Percentiles rank a stretch among this genome's conserved stretches.
phyloP scores from a whole-genome alignment of 2,329 filamentous ascomycete genomes.

The Xenoacremonium recifei region DNA sequence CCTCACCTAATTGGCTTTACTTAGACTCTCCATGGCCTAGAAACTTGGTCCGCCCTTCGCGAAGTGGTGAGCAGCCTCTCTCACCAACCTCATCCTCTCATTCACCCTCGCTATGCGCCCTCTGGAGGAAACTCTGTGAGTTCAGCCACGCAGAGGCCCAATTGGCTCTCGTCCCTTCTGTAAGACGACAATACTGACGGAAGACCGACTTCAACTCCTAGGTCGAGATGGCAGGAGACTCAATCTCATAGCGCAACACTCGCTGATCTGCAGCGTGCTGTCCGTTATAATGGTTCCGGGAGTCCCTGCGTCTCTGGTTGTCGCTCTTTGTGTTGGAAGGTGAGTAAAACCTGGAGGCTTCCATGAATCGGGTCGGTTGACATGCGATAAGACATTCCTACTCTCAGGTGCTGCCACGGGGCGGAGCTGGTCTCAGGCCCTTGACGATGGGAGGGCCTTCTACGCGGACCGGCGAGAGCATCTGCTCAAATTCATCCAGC shows the following conservation, averaged over 20 bases:
- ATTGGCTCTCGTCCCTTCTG: too few species aligned
- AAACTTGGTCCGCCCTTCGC: too few species aligned
- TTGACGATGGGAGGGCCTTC: conserved; percentile 68
- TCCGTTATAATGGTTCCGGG: conserved; percentile 56
- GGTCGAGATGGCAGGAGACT: conserved; percentile 67
- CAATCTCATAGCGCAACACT: conserved; percentile 57
- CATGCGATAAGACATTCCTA: conserved; percentile 70
- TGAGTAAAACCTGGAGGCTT: conserved; percentile 27
- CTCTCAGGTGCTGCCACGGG: conserved; percentile 68
- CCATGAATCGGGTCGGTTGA: neutral
- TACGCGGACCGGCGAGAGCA: conserved; percentile 72
- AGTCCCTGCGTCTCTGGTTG: conserved; percentile 71
- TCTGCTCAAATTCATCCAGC: conserved; percentile 77
- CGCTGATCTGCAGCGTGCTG: conserved; percentile 61
- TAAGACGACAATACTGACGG: conserved; percentile 1
- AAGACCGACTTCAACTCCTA: conserved; percentile 34
- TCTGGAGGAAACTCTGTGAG: conserved; percentile 38
- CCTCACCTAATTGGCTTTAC: too few species aligned
- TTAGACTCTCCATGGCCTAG: too few species aligned
- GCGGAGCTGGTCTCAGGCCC: conserved; percentile 64
- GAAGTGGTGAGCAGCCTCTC: too few species aligned
- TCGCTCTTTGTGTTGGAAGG: conserved; percentile 92
- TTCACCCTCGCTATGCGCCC: conserved; percentile 31
- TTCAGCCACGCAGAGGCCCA: too few species aligned
- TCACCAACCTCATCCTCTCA: neutral